Conservation (phyloP, 2,329 filamentous ascomycete genomes). For the Xylariaceae sp. region DNA sequence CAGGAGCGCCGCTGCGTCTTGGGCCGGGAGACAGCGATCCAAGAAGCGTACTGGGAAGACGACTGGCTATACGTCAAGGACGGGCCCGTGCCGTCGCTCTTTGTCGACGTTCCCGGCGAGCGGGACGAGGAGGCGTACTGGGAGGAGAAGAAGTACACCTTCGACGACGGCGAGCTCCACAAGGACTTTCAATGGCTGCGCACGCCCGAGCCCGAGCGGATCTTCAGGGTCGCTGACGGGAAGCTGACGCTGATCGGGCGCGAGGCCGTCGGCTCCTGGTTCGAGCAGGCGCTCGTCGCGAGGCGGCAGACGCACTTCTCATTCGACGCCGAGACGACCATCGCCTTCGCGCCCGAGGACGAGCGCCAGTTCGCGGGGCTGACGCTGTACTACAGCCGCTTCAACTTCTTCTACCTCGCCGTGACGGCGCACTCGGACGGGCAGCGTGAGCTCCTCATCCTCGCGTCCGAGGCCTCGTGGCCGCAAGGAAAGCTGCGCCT, state of each 20-base stretch:
- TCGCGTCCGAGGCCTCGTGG: conserved; percentile 52
- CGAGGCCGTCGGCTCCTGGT: conserved; percentile 53
- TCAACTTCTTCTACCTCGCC: conserved; percentile 60
- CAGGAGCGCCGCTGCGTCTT: conserved; percentile 48
- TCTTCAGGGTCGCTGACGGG: conserved; percentile 38
- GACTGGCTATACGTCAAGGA: conserved; percentile 59
- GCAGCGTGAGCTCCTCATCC: conserved; percentile 51
- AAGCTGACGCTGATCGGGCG: conserved; percentile 45
- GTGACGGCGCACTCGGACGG: conserved; percentile 53
- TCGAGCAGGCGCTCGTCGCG: conserved; percentile 52
- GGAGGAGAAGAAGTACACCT: conserved; percentile 43
- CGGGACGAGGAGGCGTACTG: conserved; percentile 47
- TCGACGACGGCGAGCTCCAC: conserved; percentile 39
- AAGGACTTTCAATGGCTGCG: conserved; percentile 54
- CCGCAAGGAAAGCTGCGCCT: conserved; percentile 43
- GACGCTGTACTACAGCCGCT: conserved; percentile 58
- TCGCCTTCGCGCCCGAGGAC: conserved; percentile 50
- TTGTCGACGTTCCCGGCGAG: conserved; percentile 44
- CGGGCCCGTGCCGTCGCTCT: conserved; percentile 49
- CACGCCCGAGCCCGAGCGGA: conserved; percentile 49
- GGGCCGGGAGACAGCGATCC: conserved; percentile 52
- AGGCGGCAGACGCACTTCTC: conserved; percentile 54
- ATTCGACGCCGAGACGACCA: conserved; percentile 52
- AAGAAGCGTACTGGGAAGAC: conserved; percentile 56
- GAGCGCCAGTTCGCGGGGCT: conserved; percentile 58